phyloP scores from a whole-genome alignment of 1,284 basidiomycete species.

The Cystobasidium slooffiae region DNA sequence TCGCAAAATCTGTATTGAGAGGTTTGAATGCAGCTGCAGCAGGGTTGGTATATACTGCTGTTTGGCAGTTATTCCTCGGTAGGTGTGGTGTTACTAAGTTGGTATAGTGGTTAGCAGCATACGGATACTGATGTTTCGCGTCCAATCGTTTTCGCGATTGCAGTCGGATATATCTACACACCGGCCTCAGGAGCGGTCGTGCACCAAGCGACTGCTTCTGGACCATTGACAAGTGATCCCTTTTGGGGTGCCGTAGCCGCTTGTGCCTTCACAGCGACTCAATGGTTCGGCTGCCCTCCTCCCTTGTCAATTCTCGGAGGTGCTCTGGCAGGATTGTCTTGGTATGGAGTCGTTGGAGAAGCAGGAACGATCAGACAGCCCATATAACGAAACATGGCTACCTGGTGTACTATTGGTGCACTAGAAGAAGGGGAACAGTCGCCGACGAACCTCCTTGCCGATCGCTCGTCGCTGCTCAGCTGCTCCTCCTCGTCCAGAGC shows the following conservation, averaged over 20 bases:
- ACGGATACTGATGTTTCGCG: neutral
- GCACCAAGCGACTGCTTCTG: constrained; percentile 50
- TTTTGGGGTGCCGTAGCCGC: constrained; percentile 61
- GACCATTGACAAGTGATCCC: constrained; percentile 58
- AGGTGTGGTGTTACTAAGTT: neutral
- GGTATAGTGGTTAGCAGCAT: neutral
- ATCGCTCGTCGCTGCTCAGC: constrained; percentile 49
- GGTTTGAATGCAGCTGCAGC: constrained; percentile 65
- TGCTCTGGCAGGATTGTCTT: constrained; percentile 57
- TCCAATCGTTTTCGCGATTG: constrained; percentile 44
- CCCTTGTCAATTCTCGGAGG: constrained; percentile 57
- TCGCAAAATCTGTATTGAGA: constrained; percentile 60
- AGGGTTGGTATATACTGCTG: constrained; percentile 65
- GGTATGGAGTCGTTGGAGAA: constrained; percentile 57
- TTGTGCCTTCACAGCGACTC: constrained; percentile 49
- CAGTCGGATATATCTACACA: constrained; percentile 34
- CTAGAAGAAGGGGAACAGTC: constrained; percentile 26
- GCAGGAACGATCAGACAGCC: constrained; percentile 44
- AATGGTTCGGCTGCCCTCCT: constrained; percentile 58
- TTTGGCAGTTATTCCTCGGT: constrained; percentile 61
- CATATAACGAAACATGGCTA: constrained; percentile 37
- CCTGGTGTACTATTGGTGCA: neutral
- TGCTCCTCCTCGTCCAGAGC: constrained; percentile 49
- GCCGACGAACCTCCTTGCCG: constrained; percentile 48
- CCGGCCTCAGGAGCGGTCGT: constrained; percentile 50